A percentile compares a stretch with the other conserved stretches of the same genome.
phyloP scores from a whole-genome alignment of 1,284 basidiomycete genomes.

The Volvariella surrecta region DNA sequence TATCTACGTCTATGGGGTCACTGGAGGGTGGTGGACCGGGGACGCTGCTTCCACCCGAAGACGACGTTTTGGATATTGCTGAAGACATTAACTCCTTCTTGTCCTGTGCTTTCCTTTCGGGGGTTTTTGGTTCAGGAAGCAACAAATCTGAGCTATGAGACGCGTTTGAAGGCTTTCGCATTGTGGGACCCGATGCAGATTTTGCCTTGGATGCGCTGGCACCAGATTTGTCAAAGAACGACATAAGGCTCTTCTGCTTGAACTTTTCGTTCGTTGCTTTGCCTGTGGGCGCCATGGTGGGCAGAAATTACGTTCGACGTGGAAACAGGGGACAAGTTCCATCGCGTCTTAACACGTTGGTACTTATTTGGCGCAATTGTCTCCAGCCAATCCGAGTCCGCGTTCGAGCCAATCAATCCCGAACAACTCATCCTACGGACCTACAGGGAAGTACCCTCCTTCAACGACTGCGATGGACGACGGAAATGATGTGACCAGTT shows the following conservation, averaged over 20 bases:
- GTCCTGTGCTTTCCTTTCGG: slow-evolving; percentile 23
- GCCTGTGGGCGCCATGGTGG: slow-evolving; percentile 23
- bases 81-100: slow-evolving; percentile 21
- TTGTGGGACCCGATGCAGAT: background rate
- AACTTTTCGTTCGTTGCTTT: slow-evolving; percentile 32
- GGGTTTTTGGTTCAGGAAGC: slow-evolving; percentile 25
- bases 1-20: slow-evolving; percentile 66
- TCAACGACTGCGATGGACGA: too few relatives aligned
- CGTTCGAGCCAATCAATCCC: too few relatives aligned
- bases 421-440: too few relatives aligned
- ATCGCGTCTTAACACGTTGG: slow-evolving; percentile 12
- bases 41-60: slow-evolving; percentile 37
- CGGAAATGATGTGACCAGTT: too few relatives aligned
- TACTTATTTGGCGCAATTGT: slow-evolving; percentile 17
- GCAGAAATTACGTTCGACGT: background rate
- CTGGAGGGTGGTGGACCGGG: slow-evolving; percentile 59
- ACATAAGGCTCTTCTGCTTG: slow-evolving; percentile 70
- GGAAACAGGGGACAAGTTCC: background rate
- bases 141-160: slow-evolving; percentile 18
- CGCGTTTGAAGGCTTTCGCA: slow-evolving; percentile 14
- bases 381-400: too few relatives aligned
- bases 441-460: too few relatives aligned
- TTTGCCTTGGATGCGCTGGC: slow-evolving; percentile 10
- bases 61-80: slow-evolving; percentile 36
- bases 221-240: slow-evolving; percentile 49